Conservation (phyloP, 352 stramenopile genomes). For the Pythium sp. region DNA sequence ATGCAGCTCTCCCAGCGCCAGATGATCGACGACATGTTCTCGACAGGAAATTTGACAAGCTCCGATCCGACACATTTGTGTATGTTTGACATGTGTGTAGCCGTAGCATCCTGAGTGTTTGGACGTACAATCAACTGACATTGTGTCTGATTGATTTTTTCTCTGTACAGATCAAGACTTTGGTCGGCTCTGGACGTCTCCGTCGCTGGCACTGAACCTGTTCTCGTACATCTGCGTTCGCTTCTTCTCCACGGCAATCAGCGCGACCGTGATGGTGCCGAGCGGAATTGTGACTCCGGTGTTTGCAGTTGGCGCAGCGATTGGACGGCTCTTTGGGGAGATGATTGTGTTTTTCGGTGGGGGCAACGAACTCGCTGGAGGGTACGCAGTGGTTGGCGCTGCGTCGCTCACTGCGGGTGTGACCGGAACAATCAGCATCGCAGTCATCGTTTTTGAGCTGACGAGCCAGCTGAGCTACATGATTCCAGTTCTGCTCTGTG, state of each 20-base stretch:
- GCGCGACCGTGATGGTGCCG: constrained; percentile 82
- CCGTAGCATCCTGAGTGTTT: not conserved
- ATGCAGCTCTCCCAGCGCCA: constrained; percentile 76
- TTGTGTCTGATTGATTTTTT: not conserved
- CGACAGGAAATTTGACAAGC: constrained; percentile 46
- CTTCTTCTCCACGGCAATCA: constrained; percentile 77
- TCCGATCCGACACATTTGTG: constrained; percentile 32
- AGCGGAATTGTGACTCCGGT: constrained; percentile 90
- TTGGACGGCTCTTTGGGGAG: constrained; percentile 90
- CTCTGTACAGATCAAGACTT: constrained; percentile 32
- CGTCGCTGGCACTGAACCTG: constrained; percentile 65
- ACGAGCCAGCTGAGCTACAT: constrained; percentile 89
- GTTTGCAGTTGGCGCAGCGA: constrained; percentile 85
- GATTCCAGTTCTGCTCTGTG: constrained; percentile 79
- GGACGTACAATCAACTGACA: not conserved
- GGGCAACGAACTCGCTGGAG: constrained; percentile 49
- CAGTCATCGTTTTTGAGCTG: constrained; percentile 87
- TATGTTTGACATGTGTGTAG: constrained; percentile 4
- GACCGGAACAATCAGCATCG: constrained; percentile 75
- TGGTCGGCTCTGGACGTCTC: constrained; percentile 54
- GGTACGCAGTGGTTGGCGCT: constrained; percentile 78
- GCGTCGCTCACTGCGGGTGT: constrained; percentile 81
- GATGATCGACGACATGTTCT: constrained; percentile 89
- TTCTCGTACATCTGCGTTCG: constrained; percentile 65
- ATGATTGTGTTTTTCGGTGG: constrained; percentile 55